Evolutionary conservation across 495 filamentous ascomycete species (phyloP).

Genomic region (Trichoderma orchidacearum): DNA sequence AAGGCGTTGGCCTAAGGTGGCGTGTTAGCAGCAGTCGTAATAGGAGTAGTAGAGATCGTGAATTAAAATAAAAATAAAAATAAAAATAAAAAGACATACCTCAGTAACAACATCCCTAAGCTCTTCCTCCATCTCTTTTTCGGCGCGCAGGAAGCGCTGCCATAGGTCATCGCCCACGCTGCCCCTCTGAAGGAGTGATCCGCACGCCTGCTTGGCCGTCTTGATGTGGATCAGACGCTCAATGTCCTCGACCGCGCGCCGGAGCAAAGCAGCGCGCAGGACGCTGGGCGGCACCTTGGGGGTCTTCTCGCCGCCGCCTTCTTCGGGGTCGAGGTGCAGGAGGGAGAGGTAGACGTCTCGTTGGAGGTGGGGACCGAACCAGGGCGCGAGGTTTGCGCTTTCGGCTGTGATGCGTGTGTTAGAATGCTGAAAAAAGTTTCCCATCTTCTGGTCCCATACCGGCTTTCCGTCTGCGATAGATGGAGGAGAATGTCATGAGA

Average conservation of each 20-base stretch:
- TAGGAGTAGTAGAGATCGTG: no score
- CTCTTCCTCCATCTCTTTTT: slow-evolving; percentile 97
- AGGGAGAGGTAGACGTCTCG: slow-evolving; percentile 91
- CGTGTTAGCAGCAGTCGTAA: slow-evolving; percentile 5
- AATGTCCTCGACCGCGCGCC: slow-evolving; percentile 85
- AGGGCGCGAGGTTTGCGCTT: slow-evolving; percentile 71
- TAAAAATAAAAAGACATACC: slow-evolving; percentile 31
- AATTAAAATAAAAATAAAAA: no score
- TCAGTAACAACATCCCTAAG: slow-evolving; percentile 85
- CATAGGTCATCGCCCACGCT: slow-evolving; percentile 94
- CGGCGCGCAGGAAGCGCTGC: slow-evolving; percentile 79
- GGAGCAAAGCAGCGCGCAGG: slow-evolving; percentile 77
- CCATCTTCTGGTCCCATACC: slow-evolving; percentile 33
- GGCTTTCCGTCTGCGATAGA: slow-evolving; percentile 90
- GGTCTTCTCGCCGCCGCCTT: slow-evolving; percentile 47
- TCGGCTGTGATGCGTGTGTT: slow-evolving; percentile 34
- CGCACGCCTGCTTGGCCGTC: slow-evolving; percentile 71
- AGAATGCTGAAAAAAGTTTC: not conserved
- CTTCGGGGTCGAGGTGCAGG: slow-evolving; percentile 66
- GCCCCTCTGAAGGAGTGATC: slow-evolving; percentile 69
- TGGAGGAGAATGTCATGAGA: slow-evolving; percentile 75
- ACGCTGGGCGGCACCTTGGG: slow-evolving; percentile 72
- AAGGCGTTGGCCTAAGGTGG: slow-evolving; percentile 65
- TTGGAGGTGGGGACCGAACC: slow-evolving; percentile 82
- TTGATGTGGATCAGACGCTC: slow-evolving; percentile 74